phyloP scores from a whole-genome alignment of 768 basidiomycete species.

The Trametopsis cervina region DNA sequence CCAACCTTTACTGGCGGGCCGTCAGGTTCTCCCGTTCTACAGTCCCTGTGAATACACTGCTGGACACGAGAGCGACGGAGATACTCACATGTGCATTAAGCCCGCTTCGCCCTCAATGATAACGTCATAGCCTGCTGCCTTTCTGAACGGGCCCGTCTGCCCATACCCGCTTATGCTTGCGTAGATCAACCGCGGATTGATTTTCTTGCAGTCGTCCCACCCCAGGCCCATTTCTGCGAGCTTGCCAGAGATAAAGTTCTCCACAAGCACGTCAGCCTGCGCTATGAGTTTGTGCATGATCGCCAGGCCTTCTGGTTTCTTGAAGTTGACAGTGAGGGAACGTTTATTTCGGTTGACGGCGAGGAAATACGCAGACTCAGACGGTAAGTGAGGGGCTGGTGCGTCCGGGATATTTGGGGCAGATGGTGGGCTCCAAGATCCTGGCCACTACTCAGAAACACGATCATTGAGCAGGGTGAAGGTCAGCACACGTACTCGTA shows the following conservation, averaged over 20 bases:
- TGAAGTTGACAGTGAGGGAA: conserved; percentile 87
- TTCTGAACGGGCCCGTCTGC: conserved; percentile 84
- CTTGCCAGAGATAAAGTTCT: conserved; percentile 86
- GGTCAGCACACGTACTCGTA: conserved; percentile 49
- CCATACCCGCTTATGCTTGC: conserved; percentile 84
- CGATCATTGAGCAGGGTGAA: background rate
- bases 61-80: conserved; percentile 7
- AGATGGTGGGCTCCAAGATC: conserved; percentile 57
- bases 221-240: conserved; percentile 80
- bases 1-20: conserved; percentile 91
- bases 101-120: conserved; percentile 77
- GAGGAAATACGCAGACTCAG: conserved; percentile 92
- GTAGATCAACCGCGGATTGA: conserved; percentile 82
- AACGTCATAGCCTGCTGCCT: conserved; percentile 85
- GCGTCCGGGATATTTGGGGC: conserved; percentile 34
- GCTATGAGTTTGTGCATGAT: conserved; percentile 66
- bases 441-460: conserved; percentile 27
- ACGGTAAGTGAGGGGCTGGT: conserved; percentile 58
- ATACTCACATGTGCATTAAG: conserved; percentile 82
- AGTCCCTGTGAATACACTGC: conserved; percentile 10
- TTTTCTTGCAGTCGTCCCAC: conserved; percentile 69
- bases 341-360: conserved; percentile 85
- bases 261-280: conserved; percentile 79
- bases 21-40: conserved; percentile 81
- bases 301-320: conserved; percentile 65